Conservation (phyloP, 1,284 basidiomycete species). For the Cystobasidium pallidum region DNA sequence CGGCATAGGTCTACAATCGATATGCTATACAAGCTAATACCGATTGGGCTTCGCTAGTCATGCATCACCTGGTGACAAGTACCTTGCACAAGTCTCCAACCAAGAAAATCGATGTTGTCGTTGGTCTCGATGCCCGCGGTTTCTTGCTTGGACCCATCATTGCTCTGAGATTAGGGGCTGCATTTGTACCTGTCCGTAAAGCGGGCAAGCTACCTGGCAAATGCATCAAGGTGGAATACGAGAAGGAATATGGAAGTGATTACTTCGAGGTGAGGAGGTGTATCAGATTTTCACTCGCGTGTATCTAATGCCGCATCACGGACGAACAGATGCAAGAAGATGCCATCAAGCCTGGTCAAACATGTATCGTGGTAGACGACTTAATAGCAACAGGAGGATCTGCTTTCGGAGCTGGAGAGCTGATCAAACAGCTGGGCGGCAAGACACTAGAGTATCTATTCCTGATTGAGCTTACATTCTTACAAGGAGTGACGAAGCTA, state of each 20-base stretch:
- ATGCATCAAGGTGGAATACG: conserved; percentile 75
- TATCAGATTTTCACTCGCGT: conserved; percentile 5
- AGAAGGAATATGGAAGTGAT: conserved; percentile 92
- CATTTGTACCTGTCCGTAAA: conserved; percentile 96
- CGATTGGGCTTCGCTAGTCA: conserved; percentile 64
- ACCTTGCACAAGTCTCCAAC: conserved; percentile 64
- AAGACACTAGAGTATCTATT: conserved; percentile 91
- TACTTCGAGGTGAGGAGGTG: conserved; percentile 47
- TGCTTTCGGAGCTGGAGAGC: conserved; percentile 88
- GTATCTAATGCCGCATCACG: conserved; percentile 54
- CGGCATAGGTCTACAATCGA: neutral
- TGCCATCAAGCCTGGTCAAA: conserved; percentile 79
- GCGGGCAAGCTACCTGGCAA: conserved; percentile 89
- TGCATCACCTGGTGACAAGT: conserved; percentile 80
- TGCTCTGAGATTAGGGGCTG: conserved; percentile 85
- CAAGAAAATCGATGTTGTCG: conserved; percentile 87
- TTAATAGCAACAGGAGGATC: conserved; percentile 97
- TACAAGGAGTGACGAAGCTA: conserved; percentile 76
- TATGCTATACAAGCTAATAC: neutral
- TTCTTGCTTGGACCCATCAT: conserved; percentile 94
- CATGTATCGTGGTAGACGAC: conserved; percentile 89
- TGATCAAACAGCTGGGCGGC: conserved; percentile 80
- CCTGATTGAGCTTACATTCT: conserved; percentile 83
- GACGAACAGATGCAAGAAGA: conserved; percentile 95
- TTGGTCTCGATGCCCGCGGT: conserved; percentile 93